Conservation (phyloP, 75 land plant species). For the Selaginella tamariscina region DNA sequence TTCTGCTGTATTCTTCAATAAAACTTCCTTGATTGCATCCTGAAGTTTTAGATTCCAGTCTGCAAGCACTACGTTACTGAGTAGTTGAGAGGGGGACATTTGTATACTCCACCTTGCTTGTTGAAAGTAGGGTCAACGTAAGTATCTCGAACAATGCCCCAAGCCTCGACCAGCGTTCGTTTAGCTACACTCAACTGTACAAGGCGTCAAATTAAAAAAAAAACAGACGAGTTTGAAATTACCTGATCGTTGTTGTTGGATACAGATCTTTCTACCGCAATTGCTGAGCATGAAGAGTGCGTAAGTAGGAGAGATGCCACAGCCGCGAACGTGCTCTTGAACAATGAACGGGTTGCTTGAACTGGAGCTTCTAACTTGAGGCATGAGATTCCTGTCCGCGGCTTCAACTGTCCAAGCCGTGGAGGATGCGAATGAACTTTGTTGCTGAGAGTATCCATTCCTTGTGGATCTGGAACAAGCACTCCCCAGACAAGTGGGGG, state of each 20-base stretch:
- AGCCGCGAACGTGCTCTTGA: background rate
- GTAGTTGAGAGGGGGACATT: too few relatives aligned
- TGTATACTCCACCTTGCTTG: conserved; percentile 79
- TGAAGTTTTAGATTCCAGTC: conserved; percentile 92
- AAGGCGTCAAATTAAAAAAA: background rate
- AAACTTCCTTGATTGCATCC: conserved; percentile 83
- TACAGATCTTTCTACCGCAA: background rate
- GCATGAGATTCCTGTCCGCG: background rate
- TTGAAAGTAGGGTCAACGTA: conserved; percentile 93
- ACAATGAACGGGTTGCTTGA: background rate
- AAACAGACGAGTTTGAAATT: background rate
- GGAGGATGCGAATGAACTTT: background rate
- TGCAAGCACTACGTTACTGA: too few relatives aligned
- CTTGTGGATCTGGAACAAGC: background rate
- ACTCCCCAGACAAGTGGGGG: background rate
- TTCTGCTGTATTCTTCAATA: conserved; percentile 67
- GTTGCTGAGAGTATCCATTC: background rate
- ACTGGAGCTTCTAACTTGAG: background rate
- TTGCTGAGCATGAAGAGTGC: background rate
- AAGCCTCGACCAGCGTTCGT: conserved; percentile 85
- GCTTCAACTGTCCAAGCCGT: background rate
- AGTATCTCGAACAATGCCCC: conserved; percentile 89
- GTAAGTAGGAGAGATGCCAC: background rate
- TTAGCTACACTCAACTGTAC: conserved; percentile 78
- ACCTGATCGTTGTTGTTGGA: background rate